Evolutionary conservation across 495 filamentous ascomycete species (phyloP).

Genomic region (Staphylotrichum longicolle): DNA sequence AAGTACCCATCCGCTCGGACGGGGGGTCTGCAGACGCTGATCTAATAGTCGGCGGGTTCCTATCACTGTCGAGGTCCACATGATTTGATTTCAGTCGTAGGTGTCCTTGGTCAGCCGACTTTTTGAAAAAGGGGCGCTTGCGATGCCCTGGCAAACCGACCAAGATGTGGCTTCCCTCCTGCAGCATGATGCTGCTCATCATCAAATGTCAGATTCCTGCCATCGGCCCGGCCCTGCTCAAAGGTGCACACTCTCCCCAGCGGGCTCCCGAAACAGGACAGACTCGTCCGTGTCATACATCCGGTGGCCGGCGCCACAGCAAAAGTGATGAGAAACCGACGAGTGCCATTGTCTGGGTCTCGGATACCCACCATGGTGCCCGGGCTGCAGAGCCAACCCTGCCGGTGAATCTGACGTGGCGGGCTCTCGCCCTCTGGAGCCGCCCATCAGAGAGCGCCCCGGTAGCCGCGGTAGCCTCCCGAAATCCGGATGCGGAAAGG

Average conservation of each 20-base stretch:
- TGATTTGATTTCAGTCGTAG: too few relatives aligned
- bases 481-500: conserved; percentile 19
- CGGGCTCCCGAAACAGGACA: not conserved
- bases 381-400: not conserved
- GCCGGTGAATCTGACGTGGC: conserved; percentile 17
- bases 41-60: too few relatives aligned
- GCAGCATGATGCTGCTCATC: not conserved
- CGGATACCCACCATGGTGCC: not conserved
- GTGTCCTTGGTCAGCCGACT: too few relatives aligned
- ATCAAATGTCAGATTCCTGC: not conserved
- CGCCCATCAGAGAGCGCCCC: conserved; percentile 1
- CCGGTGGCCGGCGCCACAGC: not conserved
- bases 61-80: too few relatives aligned
- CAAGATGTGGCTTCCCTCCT: too few relatives aligned
- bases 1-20: conserved; percentile 5
- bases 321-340: not conserved
- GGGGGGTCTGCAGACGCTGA: not conserved
- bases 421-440: conserved; percentile 10
- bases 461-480: conserved; percentile 14
- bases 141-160: too few relatives aligned
- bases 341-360: not conserved
- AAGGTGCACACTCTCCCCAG: too few relatives aligned
- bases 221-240: too few relatives aligned
- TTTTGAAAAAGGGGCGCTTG: too few relatives aligned
- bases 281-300: not conserved